Evolutionary conservation across 2,329 filamentous ascomycete species (phyloP).

Genomic region (Cytospora piceicola): DNA sequence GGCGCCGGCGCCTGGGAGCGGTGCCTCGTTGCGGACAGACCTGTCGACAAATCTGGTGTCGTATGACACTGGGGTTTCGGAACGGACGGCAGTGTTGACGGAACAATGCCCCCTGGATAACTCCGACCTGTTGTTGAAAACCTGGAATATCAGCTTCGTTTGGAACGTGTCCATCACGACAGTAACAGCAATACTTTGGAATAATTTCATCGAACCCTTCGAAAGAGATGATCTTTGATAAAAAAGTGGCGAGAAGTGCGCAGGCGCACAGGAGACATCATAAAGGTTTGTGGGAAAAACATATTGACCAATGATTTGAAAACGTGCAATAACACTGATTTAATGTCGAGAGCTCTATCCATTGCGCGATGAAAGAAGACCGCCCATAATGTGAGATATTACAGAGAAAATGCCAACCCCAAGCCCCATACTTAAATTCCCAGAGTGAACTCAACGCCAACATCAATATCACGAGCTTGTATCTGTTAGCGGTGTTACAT

Average conservation of each 20-base stretch:
- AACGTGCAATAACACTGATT: constrained; percentile 16
- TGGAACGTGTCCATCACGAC: neutral
- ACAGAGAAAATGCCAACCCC: constrained; percentile 22
- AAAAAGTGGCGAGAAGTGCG: neutral
- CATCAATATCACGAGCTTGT: constrained; percentile 89
- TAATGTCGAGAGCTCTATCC: constrained; percentile 19
- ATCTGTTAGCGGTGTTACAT: constrained; percentile 13
- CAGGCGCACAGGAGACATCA: neutral
- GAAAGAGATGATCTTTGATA: neutral
- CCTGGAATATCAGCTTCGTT: neutral
- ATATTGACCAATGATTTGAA: neutral
- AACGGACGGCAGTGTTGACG: too few relatives aligned
- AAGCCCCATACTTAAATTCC: constrained; percentile 70
- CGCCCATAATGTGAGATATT: constrained; percentile 21
- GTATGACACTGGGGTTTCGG: neutral
- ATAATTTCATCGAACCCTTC: neutral
- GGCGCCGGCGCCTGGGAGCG: too few relatives aligned
- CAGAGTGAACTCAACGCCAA: constrained; percentile 92
- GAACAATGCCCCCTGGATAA: neutral
- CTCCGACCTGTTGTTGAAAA: neutral
- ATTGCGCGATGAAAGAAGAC: constrained; percentile 10
- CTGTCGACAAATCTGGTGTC: neutral
- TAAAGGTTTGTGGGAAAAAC: neutral
- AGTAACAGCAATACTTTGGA: neutral
- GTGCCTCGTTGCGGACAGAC: neutral